A percentile compares a stretch with the other conserved stretches of the same genome.
These are phyloP conservation scores for Cryptococcus sp. DNA, from an alignment of 1,284 basidiomycete genomes.

Conservation along the genomic window DNA sequence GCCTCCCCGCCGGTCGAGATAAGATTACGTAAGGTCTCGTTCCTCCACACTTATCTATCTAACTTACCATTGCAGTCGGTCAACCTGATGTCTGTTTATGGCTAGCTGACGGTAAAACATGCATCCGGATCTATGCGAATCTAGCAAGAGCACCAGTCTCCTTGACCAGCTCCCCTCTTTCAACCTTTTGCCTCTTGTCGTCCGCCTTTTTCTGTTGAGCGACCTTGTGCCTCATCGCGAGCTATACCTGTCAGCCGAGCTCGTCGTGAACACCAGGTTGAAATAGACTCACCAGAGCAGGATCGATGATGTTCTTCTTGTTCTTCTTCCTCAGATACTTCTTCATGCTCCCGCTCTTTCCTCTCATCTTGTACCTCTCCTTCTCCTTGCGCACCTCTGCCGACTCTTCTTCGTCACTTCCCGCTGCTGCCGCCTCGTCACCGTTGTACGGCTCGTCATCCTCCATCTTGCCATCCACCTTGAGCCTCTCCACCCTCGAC, in stretches of 20 bases:
- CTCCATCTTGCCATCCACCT: constrained; percentile 62
- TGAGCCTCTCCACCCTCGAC: constrained; percentile 66
- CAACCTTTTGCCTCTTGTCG: constrained; percentile 21
- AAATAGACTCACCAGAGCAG: constrained; percentile 60
- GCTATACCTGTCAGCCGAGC: constrained; percentile 10
- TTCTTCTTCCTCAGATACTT: constrained; percentile 65
- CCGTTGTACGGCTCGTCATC: constrained; percentile 34
- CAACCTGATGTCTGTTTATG: too few relatives aligned
- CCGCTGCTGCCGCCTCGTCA: constrained; percentile 40
- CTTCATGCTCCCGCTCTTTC: constrained; percentile 76
- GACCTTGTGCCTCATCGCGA: constrained; percentile 33
- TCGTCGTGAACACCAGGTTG: background rate
- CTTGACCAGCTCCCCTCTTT: constrained; percentile 25
- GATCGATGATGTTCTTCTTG: constrained; percentile 90
- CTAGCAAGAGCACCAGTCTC: constrained; percentile 34
- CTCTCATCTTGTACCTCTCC: constrained; percentile 76
- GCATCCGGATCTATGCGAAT: constrained; percentile 29
- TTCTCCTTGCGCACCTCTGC: constrained; percentile 49
- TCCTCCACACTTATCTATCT: too few relatives aligned
- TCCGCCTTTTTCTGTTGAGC: constrained; percentile 27
- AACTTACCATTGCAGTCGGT: too few relatives aligned
- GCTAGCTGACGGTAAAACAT: too few relatives aligned
- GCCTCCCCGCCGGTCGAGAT: too few relatives aligned
- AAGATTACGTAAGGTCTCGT: too few relatives aligned
- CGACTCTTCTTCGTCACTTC: constrained; percentile 35